Evolutionary conservation across 192 early-diverging fungal species (phyloP).

Genomic region (Backusella liffmaniae): DNA sequence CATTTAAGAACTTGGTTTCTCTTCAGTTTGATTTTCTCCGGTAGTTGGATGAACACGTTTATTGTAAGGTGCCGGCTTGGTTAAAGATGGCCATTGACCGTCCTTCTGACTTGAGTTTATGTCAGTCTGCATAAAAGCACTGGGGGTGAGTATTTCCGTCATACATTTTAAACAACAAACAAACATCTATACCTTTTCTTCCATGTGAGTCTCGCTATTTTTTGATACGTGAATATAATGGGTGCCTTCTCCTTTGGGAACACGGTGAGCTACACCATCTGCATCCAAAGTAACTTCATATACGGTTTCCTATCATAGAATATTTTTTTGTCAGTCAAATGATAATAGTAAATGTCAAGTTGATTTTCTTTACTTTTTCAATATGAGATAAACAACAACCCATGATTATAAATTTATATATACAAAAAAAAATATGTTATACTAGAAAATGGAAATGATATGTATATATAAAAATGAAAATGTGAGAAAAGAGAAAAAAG

Average conservation of each 20-base stretch:
- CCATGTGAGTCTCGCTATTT: slow-evolving; percentile 29
- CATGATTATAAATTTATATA: slow-evolving; percentile 16
- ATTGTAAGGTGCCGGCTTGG: neutral
- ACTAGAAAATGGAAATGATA: neutral
- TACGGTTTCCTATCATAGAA: slow-evolving; percentile 20
- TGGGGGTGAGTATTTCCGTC: neutral
- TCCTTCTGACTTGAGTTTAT: neutral
- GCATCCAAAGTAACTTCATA: slow-evolving; percentile 34
- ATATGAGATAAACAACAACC: slow-evolving; percentile 25
- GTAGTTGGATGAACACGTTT: slow-evolving; percentile 8
- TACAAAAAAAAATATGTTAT: slow-evolving; percentile 3
- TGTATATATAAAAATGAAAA: neutral
- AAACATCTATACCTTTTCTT: slow-evolving; percentile 28
- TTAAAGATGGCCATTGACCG: neutral
- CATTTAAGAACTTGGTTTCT: neutral
- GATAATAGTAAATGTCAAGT: neutral
- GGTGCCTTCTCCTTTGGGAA: slow-evolving; percentile 34
- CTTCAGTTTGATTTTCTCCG: neutral
- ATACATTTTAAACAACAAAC: neutral
- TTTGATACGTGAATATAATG: slow-evolving; percentile 32
- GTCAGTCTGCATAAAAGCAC: neutral
- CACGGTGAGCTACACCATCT: slow-evolving; percentile 30
- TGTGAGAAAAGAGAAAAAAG: slow-evolving; percentile 2
- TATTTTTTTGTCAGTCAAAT: neutral
- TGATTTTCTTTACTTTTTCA: neutral